Evolutionary conservation across 352 stramenopile species (phyloP).

Genomic region (Globisporangium acanthophoron): DNA sequence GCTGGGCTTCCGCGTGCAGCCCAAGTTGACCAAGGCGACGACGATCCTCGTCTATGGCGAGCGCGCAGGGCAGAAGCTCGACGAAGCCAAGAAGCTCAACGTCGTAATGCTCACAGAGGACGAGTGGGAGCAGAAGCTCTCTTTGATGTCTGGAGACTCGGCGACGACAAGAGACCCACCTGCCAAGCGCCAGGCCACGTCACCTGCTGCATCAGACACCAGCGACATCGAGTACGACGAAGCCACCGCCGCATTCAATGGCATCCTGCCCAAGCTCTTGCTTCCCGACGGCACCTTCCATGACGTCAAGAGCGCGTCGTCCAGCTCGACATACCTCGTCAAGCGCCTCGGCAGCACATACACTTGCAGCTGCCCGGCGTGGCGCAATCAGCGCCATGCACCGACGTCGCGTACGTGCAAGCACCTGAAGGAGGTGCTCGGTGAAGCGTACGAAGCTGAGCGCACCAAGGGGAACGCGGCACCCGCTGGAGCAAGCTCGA

Average conservation of each 20-base stretch:
- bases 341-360: constrained; percentile 47
- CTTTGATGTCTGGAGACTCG: background rate
- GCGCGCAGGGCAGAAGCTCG: constrained; percentile 22
- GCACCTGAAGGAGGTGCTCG: constrained; percentile 49
- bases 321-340: constrained; percentile 47
- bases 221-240: constrained; percentile 28
- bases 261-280: constrained; percentile 25
- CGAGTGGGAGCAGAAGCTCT: constrained; percentile 27
- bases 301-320: constrained; percentile 44
- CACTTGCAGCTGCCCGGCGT: constrained; percentile 61
- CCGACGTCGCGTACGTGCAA: constrained; percentile 53
- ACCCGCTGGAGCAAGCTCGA: constrained; percentile 10
- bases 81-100: constrained; percentile 23
- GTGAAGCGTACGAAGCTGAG: constrained; percentile 38
- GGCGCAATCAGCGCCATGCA: constrained; percentile 48
- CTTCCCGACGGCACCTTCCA: constrained; percentile 35
- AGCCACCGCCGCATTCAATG: constrained; percentile 36
- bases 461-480: constrained; percentile 15
- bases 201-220: background rate
- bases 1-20: constrained; percentile 22
- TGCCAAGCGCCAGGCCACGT: constrained; percentile 13
- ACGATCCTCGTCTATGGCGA: constrained; percentile 29
- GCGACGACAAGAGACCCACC: background rate
- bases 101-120: constrained; percentile 23
- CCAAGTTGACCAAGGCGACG: constrained; percentile 23